A percentile compares a stretch with the other conserved stretches of the same genome.
These are phyloP conservation scores for Jaapia argillacea DNA, from an alignment of 768 basidiomycete genomes.

Conservation along the genomic window DNA sequence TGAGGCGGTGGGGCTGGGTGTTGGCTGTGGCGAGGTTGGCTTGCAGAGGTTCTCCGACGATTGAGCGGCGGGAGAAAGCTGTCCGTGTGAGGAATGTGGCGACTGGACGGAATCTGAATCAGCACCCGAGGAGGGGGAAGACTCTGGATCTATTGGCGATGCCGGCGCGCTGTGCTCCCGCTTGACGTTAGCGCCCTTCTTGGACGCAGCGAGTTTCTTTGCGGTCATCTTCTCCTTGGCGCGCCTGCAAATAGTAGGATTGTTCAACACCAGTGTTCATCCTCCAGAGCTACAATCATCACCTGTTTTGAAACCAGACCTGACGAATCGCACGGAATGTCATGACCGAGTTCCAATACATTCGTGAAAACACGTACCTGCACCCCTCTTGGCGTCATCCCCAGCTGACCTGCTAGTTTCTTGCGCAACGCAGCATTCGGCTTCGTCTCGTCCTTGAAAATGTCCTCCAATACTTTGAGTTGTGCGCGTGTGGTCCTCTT, in stretches of 20 bases:
- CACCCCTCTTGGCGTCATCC: conserved; percentile 91
- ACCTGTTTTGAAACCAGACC: conserved; percentile 93
- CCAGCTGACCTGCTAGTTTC: conserved; percentile 69
- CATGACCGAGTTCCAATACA: conserved; percentile 11
- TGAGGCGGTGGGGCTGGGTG: conserved; percentile 3
- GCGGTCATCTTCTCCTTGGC: conserved; percentile 74
- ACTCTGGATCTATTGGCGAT: too few relatives aligned
- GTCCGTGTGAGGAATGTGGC: conserved; percentile 1
- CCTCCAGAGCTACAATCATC: too few relatives aligned
- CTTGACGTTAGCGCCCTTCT: neutral
- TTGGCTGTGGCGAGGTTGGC: neutral
- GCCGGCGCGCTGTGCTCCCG: conserved; percentile 1
- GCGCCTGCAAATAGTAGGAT: conserved; percentile 33
- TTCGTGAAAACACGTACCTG: conserved; percentile 49
- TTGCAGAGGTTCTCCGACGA: neutral
- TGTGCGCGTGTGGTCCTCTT: conserved; percentile 84
- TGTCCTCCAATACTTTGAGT: conserved; percentile 79
- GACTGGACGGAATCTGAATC: neutral
- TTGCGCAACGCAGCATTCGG: conserved; percentile 78
- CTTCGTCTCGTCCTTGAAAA: conserved; percentile 86
- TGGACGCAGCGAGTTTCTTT: conserved; percentile 27
- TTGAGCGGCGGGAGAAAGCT: conserved; percentile 5
- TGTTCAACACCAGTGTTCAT: too few relatives aligned
- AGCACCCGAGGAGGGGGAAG: too few relatives aligned
- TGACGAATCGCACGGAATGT: too few relatives aligned